Evolutionary conservation across 441 rosid species (phyloP).

Genomic region (Erysimum pusillum): DNA sequence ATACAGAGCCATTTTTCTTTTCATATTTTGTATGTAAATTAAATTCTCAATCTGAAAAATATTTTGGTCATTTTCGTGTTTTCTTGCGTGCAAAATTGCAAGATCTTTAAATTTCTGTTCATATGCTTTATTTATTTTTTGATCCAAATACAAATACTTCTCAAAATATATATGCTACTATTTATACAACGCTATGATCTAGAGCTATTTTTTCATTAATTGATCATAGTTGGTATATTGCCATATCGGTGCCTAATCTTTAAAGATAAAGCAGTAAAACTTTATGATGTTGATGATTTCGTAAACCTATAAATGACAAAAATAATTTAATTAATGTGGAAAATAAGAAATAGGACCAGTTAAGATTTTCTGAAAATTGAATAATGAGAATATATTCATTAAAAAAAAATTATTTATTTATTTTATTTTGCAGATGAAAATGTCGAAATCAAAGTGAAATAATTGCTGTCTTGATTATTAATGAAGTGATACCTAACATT

Average conservation of each 20-base stretch:
- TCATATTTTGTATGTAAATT: slow-evolving; percentile 23
- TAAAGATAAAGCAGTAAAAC: too few species aligned
- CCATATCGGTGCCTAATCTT: too few species aligned
- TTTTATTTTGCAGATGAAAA: neutral
- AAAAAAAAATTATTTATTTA: neutral
- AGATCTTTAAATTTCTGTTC: neutral
- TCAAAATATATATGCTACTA: too few species aligned
- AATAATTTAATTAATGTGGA: slow-evolving; percentile 15
- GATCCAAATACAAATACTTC: neutral
- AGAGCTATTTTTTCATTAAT: too few species aligned
- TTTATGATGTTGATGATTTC: neutral
- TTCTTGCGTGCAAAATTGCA: slow-evolving; percentile 18
- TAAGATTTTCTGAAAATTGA: neutral
- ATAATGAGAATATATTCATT: neutral
- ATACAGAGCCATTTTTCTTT: neutral
- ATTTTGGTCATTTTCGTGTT: neutral
- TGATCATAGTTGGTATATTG: too few species aligned
- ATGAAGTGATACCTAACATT: slow-evolving; percentile 10
- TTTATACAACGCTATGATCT: too few species aligned
- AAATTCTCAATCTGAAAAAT: neutral
- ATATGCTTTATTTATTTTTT: neutral
- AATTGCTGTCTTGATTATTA: neutral
- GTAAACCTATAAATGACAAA: neutral
- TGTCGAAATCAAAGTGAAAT: slow-evolving; percentile 18
- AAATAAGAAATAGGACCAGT: neutral